These are phyloP conservation scores for Colletotrichum sp. DNA, from an alignment of 2,329 filamentous ascomycete species.

Conservation along the genomic window DNA sequence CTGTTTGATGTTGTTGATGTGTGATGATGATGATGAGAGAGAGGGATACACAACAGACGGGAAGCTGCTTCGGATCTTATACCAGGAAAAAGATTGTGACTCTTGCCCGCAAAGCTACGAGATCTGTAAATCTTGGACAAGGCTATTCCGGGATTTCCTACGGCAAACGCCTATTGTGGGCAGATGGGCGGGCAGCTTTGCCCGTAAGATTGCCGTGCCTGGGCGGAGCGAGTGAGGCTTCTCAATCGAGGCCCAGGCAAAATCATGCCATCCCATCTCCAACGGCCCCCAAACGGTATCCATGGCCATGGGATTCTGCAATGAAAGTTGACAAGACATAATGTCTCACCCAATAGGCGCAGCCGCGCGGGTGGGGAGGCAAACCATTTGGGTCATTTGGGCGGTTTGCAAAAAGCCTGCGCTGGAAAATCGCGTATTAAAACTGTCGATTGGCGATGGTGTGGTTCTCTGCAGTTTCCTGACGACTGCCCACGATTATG, in stretches of 20 bases:
- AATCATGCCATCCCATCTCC: constrained; percentile 21
- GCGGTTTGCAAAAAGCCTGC: not conserved
- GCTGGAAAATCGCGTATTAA: not conserved
- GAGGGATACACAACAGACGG: constrained; percentile 1
- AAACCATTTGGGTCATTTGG: not conserved
- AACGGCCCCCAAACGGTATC: not conserved
- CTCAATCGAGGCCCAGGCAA: not conserved
- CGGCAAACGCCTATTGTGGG: constrained; percentile 22
- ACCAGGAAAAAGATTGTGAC: not conserved
- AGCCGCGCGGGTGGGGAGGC: not conserved
- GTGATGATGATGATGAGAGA: constrained; percentile 17
- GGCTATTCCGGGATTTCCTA: constrained; percentile 6
- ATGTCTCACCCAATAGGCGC: constrained; percentile 16
- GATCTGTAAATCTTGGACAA: constrained; percentile 11
- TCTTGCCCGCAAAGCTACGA: not conserved
- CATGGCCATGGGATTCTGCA: constrained; percentile 8
- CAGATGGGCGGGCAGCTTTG: constrained; percentile 17
- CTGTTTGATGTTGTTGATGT: constrained; percentile 6
- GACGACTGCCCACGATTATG: constrained; percentile 19
- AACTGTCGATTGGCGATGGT: constrained; percentile 1
- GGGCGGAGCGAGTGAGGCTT: constrained; percentile 13
- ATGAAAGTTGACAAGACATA: not conserved
- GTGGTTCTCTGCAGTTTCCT: constrained; percentile 17
- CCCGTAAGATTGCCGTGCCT: constrained; percentile 23
- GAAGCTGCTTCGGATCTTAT: constrained; percentile 22